These are phyloP conservation scores for Typha latifolia DNA, from an alignment of 176 grass and related monocot genomes.

Conservation along the genomic window DNA sequence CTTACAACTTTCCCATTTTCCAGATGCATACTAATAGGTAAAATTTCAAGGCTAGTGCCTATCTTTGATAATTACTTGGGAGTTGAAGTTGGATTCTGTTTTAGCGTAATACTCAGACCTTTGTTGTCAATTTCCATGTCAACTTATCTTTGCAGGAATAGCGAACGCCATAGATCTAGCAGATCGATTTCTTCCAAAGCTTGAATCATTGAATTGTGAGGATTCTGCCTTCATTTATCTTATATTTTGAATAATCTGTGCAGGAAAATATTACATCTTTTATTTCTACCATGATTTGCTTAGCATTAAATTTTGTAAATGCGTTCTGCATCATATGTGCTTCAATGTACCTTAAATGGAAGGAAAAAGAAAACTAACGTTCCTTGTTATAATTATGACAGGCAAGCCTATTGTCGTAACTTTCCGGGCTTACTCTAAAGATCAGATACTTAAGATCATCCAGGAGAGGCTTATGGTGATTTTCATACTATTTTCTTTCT, in stretches of 20 bases:
- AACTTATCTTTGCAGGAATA: slow-evolving; percentile 50
- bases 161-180: slow-evolving; percentile 94
- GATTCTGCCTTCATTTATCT: not conserved
- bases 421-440: slow-evolving; percentile 84
- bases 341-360: not conserved
- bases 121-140: not conserved
- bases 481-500: not conserved
- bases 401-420: slow-evolving; percentile 80
- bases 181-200: slow-evolving; percentile 87
- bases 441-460: slow-evolving; percentile 83
- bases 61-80: not conserved
- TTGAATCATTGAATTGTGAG: slow-evolving; percentile 94
- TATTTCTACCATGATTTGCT: not conserved
- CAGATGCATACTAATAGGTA: slow-evolving; percentile 85
- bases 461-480: slow-evolving; percentile 70
- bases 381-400: slow-evolving; percentile 24
- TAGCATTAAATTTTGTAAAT: not conserved
- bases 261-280: slow-evolving; percentile 1
- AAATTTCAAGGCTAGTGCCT: not conserved
- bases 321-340: not conserved
- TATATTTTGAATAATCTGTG: too few relatives aligned
- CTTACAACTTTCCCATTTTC: slow-evolving; percentile 73
- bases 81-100: not conserved
- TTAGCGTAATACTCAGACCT: not conserved
- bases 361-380: slow-evolving; percentile 13